Conservation (phyloP, 2,329 filamentous ascomycete genomes). For the Capronia coronata region DNA sequence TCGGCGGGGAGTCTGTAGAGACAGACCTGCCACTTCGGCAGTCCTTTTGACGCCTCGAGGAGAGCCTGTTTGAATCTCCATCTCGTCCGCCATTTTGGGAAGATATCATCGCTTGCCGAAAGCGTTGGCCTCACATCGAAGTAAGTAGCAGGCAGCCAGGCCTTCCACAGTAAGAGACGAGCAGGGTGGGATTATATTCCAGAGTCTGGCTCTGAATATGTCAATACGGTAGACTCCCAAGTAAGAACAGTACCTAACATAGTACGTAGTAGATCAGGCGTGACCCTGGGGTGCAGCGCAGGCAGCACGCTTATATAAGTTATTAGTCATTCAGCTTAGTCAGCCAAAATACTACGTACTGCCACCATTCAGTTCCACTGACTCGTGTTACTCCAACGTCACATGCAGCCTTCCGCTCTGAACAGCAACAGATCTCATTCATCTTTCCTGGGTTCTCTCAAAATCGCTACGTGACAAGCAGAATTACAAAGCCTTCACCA, state of each 20-base stretch:
- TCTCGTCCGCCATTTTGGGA: constrained; percentile 35
- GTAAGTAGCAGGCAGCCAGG: not conserved
- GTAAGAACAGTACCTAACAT: no score
- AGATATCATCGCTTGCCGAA: not conserved
- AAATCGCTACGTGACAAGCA: no score
- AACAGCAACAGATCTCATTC: not conserved
- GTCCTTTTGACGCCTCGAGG: constrained; percentile 46
- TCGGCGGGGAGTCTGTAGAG: constrained; percentile 42
- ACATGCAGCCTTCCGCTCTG: not conserved
- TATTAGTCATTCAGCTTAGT: not conserved
- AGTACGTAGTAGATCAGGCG: not conserved
- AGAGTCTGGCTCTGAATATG: no score
- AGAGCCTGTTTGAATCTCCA: constrained; percentile 40
- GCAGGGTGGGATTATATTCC: no score
- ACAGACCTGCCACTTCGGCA: constrained; percentile 39
- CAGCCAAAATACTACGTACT: not conserved
- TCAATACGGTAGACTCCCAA: no score
- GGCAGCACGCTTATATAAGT: not conserved
- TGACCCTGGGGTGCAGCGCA: not conserved
- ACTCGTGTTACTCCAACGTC: not conserved
- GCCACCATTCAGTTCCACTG: no score
- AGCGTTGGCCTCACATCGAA: not conserved
- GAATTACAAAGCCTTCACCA: no score
- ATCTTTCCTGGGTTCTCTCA: no score
- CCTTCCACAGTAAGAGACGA: no score